Conservation (phyloP, 192 early-diverging fungal species). For the Coemansia sp. region DNA sequence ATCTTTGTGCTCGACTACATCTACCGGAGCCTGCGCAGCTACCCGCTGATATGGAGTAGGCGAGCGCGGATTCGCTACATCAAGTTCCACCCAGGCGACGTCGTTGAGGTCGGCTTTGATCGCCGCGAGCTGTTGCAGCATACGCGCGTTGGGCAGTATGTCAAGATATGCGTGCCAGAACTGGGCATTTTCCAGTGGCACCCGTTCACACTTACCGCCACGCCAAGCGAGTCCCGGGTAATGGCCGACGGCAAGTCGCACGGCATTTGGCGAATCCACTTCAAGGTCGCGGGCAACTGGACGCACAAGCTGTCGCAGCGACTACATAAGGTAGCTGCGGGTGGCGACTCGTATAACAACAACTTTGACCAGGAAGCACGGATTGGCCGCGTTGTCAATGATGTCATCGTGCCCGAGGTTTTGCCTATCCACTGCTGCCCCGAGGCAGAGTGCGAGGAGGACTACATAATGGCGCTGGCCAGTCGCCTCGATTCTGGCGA, state of each 20-base stretch:
- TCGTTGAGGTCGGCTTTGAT: constrained; percentile 72
- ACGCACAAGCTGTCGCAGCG: constrained; percentile 65
- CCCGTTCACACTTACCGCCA: constrained; percentile 75
- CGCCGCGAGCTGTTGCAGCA: constrained; percentile 53
- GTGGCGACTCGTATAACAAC: constrained; percentile 45
- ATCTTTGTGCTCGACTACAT: constrained; percentile 57
- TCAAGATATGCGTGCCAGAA: constrained; percentile 74
- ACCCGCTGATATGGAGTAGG: constrained; percentile 41
- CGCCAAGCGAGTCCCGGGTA: constrained; percentile 73
- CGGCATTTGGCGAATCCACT: constrained; percentile 65
- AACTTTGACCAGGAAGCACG: constrained; percentile 51
- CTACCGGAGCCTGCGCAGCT: constrained; percentile 62
- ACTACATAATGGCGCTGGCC: constrained; percentile 46
- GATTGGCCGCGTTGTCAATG: constrained; percentile 46
- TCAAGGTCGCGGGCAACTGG: constrained; percentile 77
- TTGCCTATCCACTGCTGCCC: constrained; percentile 34
- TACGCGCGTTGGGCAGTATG: constrained; percentile 69
- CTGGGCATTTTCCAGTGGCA: constrained; percentile 78
- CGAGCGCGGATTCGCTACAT: constrained; percentile 64
- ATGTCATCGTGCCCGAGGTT: constrained; percentile 33
- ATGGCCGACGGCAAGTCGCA: constrained; percentile 50
- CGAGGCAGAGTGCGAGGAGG: constrained; percentile 18
- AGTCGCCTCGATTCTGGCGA: constrained; percentile 36
- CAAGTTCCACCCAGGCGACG: constrained; percentile 69
- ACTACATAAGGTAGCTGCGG: constrained; percentile 53